These are phyloP conservation scores for Diaporthe sp. DNA, from an alignment of 2,329 filamentous ascomycete genomes.

Conservation along the genomic window DNA sequence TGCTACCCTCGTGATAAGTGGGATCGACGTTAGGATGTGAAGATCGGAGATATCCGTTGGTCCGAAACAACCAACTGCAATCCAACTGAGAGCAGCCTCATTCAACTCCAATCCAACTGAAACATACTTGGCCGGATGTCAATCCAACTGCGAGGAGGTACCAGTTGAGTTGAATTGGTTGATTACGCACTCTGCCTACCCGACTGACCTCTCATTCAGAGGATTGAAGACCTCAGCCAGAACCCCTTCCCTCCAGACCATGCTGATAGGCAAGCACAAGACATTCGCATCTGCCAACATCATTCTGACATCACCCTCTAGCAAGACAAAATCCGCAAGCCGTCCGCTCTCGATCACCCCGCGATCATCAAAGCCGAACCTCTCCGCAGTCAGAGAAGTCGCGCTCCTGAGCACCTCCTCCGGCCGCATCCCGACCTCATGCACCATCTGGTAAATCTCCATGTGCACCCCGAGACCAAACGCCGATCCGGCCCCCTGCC, in stretches of 20 bases:
- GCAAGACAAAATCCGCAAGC: not conserved
- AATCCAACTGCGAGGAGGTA: too few species aligned
- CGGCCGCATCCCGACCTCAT: not conserved
- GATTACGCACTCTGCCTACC: too few species aligned
- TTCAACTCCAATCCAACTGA: too few species aligned
- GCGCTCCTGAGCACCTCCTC: not conserved
- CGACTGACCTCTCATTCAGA: too few species aligned
- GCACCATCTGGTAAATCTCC: conserved; percentile 5
- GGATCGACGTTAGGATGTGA: too few species aligned
- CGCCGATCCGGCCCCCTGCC: not conserved
- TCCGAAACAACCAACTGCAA: too few species aligned
- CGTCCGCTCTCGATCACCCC: not conserved
- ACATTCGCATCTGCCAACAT: not conserved
- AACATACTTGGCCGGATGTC: too few species aligned
- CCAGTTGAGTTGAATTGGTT: too few species aligned
- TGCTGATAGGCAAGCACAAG: conserved; percentile 1
- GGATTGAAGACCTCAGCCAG: not conserved
- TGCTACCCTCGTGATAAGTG: too few species aligned
- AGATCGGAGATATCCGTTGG: too few species aligned
- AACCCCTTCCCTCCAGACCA: not conserved
- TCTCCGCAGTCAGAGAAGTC: not conserved
- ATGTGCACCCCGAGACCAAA: not conserved
- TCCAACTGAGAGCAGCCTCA: too few species aligned
- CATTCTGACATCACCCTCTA: conserved; percentile 4
- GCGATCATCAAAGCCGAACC: not conserved